Conservation (phyloP, 331 rosid species). For the Rhamnella rubrinervis region DNA sequence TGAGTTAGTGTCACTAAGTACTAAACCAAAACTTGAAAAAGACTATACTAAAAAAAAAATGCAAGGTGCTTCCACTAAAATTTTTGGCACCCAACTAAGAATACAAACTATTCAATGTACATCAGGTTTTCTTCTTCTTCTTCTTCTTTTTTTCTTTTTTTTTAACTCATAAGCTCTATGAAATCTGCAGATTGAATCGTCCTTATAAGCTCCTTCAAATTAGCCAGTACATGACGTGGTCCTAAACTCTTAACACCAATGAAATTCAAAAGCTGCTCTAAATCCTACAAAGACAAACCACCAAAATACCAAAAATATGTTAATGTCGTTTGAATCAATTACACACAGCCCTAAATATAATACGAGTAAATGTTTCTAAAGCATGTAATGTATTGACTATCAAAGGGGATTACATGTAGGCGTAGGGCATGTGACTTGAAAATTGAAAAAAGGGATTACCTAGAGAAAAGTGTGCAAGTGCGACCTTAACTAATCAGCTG, state of each 20-base stretch:
- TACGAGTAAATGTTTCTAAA: no score
- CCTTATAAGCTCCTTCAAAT: slow-evolving; percentile 90
- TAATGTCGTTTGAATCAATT: slow-evolving; percentile 2
- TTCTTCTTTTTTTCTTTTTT: background rate
- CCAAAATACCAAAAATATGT: slow-evolving; percentile 11
- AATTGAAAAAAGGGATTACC: no score
- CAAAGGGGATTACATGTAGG: no score
- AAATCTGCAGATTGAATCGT: slow-evolving; percentile 72
- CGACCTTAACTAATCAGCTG: no score
- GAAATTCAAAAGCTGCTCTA: slow-evolving; percentile 93
- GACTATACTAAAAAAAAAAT: slow-evolving; percentile 13
- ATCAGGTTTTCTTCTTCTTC: background rate
- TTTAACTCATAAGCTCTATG: slow-evolving; percentile 32
- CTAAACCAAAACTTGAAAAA: background rate
- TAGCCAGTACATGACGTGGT: slow-evolving; percentile 82
- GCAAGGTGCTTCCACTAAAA: slow-evolving; percentile 59
- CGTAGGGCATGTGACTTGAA: no score
- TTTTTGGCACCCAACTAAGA: slow-evolving; percentile 60
- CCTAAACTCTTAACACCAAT: slow-evolving; percentile 87
- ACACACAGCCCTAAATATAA: background rate
- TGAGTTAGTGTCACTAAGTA: background rate
- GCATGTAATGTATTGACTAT: no score
- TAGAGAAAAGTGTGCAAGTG: no score
- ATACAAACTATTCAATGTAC: slow-evolving; percentile 34
- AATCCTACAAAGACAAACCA: slow-evolving; percentile 51